Base-by-base conservation (phyloP, 768 basidiomycete species). In the Auricularia auricula-judae region DNA sequence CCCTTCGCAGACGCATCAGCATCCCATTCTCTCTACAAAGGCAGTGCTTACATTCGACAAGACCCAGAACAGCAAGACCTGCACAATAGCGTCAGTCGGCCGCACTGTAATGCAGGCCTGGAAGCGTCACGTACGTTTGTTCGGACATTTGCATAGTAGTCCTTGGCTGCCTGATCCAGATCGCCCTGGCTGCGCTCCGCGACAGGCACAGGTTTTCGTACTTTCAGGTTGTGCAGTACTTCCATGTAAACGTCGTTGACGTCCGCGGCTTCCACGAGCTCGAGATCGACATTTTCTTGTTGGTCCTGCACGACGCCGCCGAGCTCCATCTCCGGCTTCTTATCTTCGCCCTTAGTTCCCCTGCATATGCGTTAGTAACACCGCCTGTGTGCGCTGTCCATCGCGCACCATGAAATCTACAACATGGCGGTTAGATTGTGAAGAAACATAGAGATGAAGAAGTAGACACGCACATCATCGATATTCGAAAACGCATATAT, bases 401-500 rank as follows among this genome's bases (percentile, higher is more conserved):
- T 36, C 29, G 16, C 65, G 23, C 36, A 61, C 69, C n/a, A 66
- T 64, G 35, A 68, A 21, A 64, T 67, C 56, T 59, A 59, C 29
- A 59, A 18, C 2, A 35, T n/a, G 29, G 4, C 21, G 33, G 56
- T 10, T 34, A 59, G 54, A 29, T 29, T 21, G 10, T 21, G 29
- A 56, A 5, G 56, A 33, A 10, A 11, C 56, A 5, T 5, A 14
- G 56, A 59, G 67, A 47, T 67, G 65, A 39, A 51, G 36, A 59
- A 65, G 43, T 36, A 59, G 35, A 51, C 66, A 76, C 84, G 67
- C 29, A 93, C 88, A 70, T 94, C 91, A 72, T 93, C 89, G 4
- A 93, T 78, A 73, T 93, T 93, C 60, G 86, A 84, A 73, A 88
- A 93, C 2, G 91, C 89, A 73, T 90, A 94, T 87, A 93, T 86